These are phyloP conservation scores for Dothidotthia symphoricarpi DNA, from an alignment of 2,329 filamentous ascomycete genomes.

Conservation along the genomic window DNA sequence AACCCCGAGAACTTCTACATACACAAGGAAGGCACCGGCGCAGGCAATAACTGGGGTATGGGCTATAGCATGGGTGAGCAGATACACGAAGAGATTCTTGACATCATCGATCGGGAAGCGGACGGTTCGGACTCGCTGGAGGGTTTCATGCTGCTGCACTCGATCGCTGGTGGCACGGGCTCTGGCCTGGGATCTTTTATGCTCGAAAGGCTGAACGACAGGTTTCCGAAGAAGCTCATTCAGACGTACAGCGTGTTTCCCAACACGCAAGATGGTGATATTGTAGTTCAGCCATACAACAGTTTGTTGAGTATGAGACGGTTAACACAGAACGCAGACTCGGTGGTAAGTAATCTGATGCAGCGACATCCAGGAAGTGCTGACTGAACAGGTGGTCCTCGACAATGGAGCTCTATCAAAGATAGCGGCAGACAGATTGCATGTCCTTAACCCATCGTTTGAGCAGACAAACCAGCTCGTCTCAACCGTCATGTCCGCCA, in stretches of 20 bases:
- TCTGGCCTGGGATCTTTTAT: constrained; percentile 95
- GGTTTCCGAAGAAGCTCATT: constrained; percentile 98
- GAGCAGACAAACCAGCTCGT: constrained; percentile 95
- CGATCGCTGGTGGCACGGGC: constrained; percentile 94
- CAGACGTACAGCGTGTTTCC: constrained; percentile 99
- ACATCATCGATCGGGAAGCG: constrained; percentile 98
- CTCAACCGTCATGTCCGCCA: constrained; percentile 97
- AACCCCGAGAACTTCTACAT: constrained; percentile 99
- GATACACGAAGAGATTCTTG: constrained; percentile 95
- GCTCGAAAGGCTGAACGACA: constrained; percentile 91
- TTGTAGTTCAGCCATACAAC: constrained; percentile 98
- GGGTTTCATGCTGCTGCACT: constrained; percentile 98
- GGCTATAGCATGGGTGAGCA: constrained; percentile 90
- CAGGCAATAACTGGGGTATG: constrained; percentile 97
- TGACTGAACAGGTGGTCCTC: constrained; percentile 65
- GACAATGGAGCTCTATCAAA: constrained; percentile 92
- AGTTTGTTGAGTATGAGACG: constrained; percentile 88
- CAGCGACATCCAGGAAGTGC: no score
- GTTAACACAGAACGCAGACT: constrained; percentile 93
- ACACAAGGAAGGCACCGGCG: constrained; percentile 87
- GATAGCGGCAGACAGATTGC: constrained; percentile 90
- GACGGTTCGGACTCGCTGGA: constrained; percentile 97
- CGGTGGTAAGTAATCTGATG: constrained; percentile 71
- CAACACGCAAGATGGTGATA: constrained; percentile 84
- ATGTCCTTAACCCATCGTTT: constrained; percentile 93